Evolutionary conservation across 306 rosid genomes (phyloP).

Genomic region (Malus domestica): DNA sequence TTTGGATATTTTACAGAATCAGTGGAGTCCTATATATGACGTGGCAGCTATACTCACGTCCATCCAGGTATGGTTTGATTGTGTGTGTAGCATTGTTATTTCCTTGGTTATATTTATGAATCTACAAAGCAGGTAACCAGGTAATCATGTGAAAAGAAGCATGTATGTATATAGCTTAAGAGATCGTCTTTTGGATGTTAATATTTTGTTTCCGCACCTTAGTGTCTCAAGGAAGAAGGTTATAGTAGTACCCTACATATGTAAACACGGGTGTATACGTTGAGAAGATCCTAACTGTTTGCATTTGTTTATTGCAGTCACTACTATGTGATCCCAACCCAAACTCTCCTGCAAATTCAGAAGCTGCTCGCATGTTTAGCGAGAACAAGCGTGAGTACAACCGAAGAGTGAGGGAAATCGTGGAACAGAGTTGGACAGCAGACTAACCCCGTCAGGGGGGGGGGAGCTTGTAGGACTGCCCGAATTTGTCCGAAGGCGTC

Average conservation of each 20-base stretch:
- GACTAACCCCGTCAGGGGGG: conserved; percentile 32
- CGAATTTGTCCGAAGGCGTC: conserved; percentile 22
- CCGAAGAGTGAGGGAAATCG: conserved; percentile 74
- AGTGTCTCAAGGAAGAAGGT: background rate
- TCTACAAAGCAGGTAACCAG: background rate
- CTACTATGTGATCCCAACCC: conserved; percentile 95
- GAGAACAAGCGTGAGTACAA: conserved; percentile 94
- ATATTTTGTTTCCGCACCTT: background rate
- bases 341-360: conserved; percentile 93
- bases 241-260: background rate
- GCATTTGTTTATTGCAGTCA: conserved; percentile 45
- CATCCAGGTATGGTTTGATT: conserved; percentile 58
- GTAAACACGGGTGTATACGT: background rate
- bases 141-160: background rate
- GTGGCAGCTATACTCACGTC: conserved; percentile 98
- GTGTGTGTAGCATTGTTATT: background rate
- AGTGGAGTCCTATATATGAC: conserved; percentile 97
- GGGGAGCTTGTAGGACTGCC: conserved; percentile 7
- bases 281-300: background rate
- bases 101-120: background rate
- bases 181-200: background rate
- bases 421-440: conserved; percentile 98
- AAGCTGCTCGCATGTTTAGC: conserved; percentile 89
- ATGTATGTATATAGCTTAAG: background rate
- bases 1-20: conserved; percentile 91